Base-by-base conservation (phyloP, 2,329 filamentous ascomycete species). In the Pyrenochaeta sp. region DNA sequence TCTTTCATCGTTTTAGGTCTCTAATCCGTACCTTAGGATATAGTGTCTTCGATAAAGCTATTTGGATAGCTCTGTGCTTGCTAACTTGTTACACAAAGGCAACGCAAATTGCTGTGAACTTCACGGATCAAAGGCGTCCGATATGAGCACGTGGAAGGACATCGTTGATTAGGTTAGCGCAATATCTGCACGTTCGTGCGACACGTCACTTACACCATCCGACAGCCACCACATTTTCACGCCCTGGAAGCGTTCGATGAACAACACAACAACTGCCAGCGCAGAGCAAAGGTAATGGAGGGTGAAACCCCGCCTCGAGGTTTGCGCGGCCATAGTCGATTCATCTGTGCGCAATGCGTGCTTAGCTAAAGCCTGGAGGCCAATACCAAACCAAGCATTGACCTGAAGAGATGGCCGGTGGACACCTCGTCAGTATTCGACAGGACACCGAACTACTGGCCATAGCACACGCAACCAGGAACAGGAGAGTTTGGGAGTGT, bases 201-300 rank as follows among this genome's bases (percentile, higher is more conserved):
- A 65, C 61, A 64, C 61, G 63, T 66, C 62, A 65, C 61, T 47
- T 45, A 51, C 56, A 48, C 51, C 59, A 53, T 56, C 44, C 51
- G 31, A 51, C 48, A 57, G 60, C 61, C 61, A 64, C 60, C 54
- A 57, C 56, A 55, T 47, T 43, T 55, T 30, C 50, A 50, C 40
- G 54, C 54, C 55, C 42, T 51, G 56, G 49, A 46, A 41, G 54
- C 32, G 43, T 58, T 65, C 52, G 36, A 57, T 60, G 63, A 67
- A 67, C 63, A 67, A 61, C 64, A 63, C 59, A 66, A 66, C 64
- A 50, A 54, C 45, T 67, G 64, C 64, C 63, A 66, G 56, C 63
- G 63, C 64, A 67, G 58, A 62, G 61, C 35, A 32, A 61, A 37
- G 52, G 48, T 58, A 47, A 57, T 56, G 52, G 57, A 64, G 56